Base-by-base conservation (phyloP, 345 rosid species). In the Citrus inodora region DNA sequence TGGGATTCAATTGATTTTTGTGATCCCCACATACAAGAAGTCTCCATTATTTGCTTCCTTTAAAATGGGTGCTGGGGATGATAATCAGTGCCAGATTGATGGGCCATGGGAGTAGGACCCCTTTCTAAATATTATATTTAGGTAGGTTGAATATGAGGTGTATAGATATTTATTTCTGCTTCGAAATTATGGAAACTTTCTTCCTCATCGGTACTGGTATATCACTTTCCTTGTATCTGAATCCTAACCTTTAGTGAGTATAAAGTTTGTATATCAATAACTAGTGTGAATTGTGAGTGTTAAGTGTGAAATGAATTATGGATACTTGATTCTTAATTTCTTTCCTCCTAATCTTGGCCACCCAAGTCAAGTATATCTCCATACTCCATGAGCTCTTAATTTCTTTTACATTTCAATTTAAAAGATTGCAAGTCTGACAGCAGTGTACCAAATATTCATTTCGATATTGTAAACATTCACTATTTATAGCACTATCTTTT, bases 31-130 rank as follows among this genome's bases (percentile, higher is more conserved):
- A 25, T 7, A 6, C n/a, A 6, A 53, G 21, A 53, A n/a, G 10
- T 22, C 46, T 64, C 70, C 38, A 46, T 46, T 63, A 63, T 63
- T 63, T 63, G 78, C 59, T 63, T 63, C 70, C 33, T 42, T 42
- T 42, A 13, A 74, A 46, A 27, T 11, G 51, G 51, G 51, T 46
- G 51, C 51, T 46, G 17, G 51, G 51, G 51, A 46, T 46, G 51
- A 46, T 46, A 46, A 3, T 13, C 51, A 46, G 51, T 46, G 51
- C 51, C 51, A 0, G 17, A 46, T 46, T 46, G 51, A 46, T 3
- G 51, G 17, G 16, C 51, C 51, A 46, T 13, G 51, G 51, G 17
- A 46, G 51, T 46, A 46, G 51, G 51, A 46, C 51, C 51, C 51
- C 51, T 11, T 46, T 46, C 5, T 11, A 13, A 46, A 24, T 4